Evolutionary conservation across 73 alveolate genomes (phyloP).

Genomic region (Paramecium pentaurelia): DNA sequence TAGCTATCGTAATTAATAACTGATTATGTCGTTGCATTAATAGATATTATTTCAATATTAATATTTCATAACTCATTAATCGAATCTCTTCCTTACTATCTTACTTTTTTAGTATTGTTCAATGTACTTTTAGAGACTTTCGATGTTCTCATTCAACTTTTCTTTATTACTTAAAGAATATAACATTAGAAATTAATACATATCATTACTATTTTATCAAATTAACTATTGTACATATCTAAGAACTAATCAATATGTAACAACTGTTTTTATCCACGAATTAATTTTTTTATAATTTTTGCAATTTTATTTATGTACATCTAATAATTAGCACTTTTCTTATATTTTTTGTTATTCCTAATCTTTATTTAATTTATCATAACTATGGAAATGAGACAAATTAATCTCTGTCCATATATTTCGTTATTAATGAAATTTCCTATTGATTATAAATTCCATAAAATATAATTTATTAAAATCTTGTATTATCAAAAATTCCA

Average conservation of each 20-base stretch:
- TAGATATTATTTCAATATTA: not conserved
- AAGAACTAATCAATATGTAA: not conserved
- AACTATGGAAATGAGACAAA: not conserved
- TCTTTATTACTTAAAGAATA: not conserved
- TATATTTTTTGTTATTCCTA: not conserved
- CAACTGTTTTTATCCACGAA: not conserved
- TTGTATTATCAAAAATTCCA: not conserved
- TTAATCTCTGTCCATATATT: not conserved
- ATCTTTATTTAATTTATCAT: not conserved
- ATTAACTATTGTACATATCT: not conserved
- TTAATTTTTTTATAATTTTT: not conserved
- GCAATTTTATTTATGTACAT: not conserved
- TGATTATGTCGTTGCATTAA: conserved; percentile 65
- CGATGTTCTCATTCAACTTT: not conserved
- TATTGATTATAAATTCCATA: not conserved
- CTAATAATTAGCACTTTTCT: not conserved
- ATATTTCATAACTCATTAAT: not conserved
- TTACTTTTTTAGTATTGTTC: not conserved
- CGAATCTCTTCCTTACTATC: not conserved
- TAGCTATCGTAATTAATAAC: not conserved
- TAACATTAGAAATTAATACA: not conserved
- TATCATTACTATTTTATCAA: not conserved
- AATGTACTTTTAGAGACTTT: not conserved
- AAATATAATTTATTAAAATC: not conserved
- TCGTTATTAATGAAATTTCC: not conserved